These are phyloP conservation scores for Apodospora peruviana DNA, from an alignment of 495 filamentous ascomycete species.

Conservation along the genomic window DNA sequence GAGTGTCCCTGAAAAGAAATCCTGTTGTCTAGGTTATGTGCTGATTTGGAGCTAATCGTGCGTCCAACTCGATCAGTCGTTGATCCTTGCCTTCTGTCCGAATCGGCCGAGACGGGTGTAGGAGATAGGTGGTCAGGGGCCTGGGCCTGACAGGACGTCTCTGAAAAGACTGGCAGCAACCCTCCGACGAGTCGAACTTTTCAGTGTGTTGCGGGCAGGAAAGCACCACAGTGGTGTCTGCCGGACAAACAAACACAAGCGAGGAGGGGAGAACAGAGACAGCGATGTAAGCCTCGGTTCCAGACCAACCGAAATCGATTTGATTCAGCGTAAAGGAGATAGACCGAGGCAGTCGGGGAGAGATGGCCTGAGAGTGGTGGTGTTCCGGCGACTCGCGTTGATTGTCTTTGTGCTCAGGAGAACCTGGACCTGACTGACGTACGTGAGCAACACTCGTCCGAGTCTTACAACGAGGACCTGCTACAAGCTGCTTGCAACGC, in stretches of 20 bases:
- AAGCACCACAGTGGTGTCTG: too few relatives aligned
- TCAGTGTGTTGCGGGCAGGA: too few relatives aligned
- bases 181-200: too few relatives aligned
- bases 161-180: too few relatives aligned
- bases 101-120: slow-evolving; percentile 5
- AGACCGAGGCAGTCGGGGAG: background rate
- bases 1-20: too few relatives aligned
- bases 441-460: slow-evolving; percentile 4
- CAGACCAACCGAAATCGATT: background rate
- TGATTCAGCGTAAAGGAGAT: background rate
- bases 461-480: slow-evolving; percentile 1
- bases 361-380: background rate
- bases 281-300: background rate
- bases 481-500: background rate
- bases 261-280: background rate
- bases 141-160: too few relatives aligned
- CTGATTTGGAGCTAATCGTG: too few relatives aligned
- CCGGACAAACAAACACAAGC: background rate
- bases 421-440: slow-evolving; percentile 8
- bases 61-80: slow-evolving; percentile 11
- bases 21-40: too few relatives aligned
- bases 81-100: slow-evolving; percentile 14
- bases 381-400: slow-evolving; percentile 1
- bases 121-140: too few relatives aligned
- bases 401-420: slow-evolving; percentile 6